These are phyloP conservation scores for Linderniella brevidens DNA, from an alignment of 257 asterid species.

Conservation along the genomic window DNA sequence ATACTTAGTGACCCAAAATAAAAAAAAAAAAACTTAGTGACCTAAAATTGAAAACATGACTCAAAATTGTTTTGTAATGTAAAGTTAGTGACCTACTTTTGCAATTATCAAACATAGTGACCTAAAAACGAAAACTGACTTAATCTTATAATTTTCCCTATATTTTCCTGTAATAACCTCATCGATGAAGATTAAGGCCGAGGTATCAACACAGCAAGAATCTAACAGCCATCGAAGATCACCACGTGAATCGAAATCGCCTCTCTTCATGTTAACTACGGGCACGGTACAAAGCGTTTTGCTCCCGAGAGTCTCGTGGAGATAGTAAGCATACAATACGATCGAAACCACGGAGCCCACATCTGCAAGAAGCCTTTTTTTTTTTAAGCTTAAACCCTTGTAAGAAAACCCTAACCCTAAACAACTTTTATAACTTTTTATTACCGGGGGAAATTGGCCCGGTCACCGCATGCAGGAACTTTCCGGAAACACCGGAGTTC, in stretches of 20 bases:
- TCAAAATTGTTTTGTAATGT: too few relatives aligned
- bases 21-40: too few relatives aligned
- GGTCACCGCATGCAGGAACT: conserved; percentile 61
- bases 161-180: conserved; percentile 28
- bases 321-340: conserved; percentile 64
- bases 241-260: conserved; percentile 29
- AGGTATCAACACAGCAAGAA: conserved; percentile 53
- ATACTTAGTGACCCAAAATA: too few relatives aligned
- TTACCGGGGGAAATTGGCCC: conserved; percentile 56
- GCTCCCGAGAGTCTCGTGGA: conserved; percentile 25
- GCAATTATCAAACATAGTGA: too few relatives aligned
- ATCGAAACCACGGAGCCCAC: conserved; percentile 64
- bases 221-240: conserved; percentile 59
- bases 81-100: too few relatives aligned
- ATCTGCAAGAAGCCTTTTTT: conserved; percentile 29
- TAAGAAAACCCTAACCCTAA: too few relatives aligned
- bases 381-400: too few relatives aligned
- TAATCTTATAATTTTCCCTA: too few relatives aligned
- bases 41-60: too few relatives aligned
- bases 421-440: too few relatives aligned
- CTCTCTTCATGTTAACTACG: conserved; percentile 60
- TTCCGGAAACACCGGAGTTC: conserved; percentile 60
- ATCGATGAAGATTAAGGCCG: conserved; percentile 51
- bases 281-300: conserved; percentile 53
- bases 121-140: too few relatives aligned